Evolutionary conservation across 2,329 filamentous ascomycete genomes (phyloP).

Genomic region (Trichoderma simmonsii): DNA sequence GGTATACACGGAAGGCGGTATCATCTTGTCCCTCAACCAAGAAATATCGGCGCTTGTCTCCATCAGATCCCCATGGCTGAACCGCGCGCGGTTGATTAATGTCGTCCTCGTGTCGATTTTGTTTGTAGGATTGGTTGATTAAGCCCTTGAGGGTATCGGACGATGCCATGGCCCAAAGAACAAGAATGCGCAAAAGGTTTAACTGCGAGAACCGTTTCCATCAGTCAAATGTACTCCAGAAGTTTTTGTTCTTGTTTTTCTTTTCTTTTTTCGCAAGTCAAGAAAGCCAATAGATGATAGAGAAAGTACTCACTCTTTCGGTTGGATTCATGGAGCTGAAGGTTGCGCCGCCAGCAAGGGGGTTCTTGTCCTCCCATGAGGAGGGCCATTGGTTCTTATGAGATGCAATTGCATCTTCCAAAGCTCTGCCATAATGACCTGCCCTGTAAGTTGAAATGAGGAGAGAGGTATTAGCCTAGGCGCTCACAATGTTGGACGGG

Average conservation of each 20-base stretch:
- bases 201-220: conserved; percentile 52
- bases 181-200: conserved; percentile 74
- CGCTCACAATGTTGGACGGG: background rate
- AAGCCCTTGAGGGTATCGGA: conserved; percentile 79
- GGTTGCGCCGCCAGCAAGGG: conserved; percentile 72
- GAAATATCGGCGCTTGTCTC: conserved; percentile 89
- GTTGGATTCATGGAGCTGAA: conserved; percentile 81
- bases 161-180: conserved; percentile 84
- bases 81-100: conserved; percentile 84
- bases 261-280: background rate
- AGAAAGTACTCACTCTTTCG: conserved; percentile 62
- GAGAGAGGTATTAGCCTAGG: conserved; percentile 19
- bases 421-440: conserved; percentile 85
- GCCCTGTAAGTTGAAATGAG: conserved; percentile 52
- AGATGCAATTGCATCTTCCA: conserved; percentile 86
- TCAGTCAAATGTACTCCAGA: conserved; percentile 15
- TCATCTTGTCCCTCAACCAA: conserved; percentile 92
- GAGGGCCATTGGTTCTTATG: conserved; percentile 87
- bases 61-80: conserved; percentile 86
- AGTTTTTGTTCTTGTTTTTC: too few relatives aligned
- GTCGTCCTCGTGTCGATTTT: conserved; percentile 74
- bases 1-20: conserved; percentile 88
- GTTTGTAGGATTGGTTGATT: conserved; percentile 86
- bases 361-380: conserved; percentile 79
- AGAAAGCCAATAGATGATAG: background rate